Base-by-base conservation (phyloP, 805 yeast species). In the Candida sphagnicola region DNA sequence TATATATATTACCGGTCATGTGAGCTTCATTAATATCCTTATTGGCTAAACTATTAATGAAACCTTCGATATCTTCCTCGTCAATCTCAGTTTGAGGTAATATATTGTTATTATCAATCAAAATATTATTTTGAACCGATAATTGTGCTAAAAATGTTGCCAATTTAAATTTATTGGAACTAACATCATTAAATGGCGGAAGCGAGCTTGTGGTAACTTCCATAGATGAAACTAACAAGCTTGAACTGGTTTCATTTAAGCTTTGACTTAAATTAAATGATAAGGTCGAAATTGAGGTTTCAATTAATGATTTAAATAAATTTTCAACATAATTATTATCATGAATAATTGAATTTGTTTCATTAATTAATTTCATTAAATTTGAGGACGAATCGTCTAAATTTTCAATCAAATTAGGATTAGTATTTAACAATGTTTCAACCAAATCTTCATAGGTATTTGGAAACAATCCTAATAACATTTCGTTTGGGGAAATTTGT, bases 81-180 rank as follows among this genome's bases (percentile, higher is more conserved):
- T 42, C 24, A 13, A 14, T 11, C 13, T 31, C 35, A 5, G 37
- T 39, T 8, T 43, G 45, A 8, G 46, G 45, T 17, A 47, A 46
- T 18, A 45, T 60, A 38, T 62, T 58, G 34, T 72, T 73, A 34
- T 69, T 73, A 33, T 74, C 72, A 39, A 54, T 50, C 53, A 83
- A 62, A 12, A 70, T 67, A 33, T 69, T 76, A 26, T 85, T 76
- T 53, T 83, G 90, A 39, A 79, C 75, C 1, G 87, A 75, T 26
- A 82, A 69, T 34, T 75, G 78, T 1, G 91, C 91, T 42, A 87
- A 65, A 29, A 82, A 69, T 18, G 78, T 76, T 2, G 95, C 95
- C 38, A 87, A 69, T 41, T 62, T 64, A 76, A 79, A 50, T 34
- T 47, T 49, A 24, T 24, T 35, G 8, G 18, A 8, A 16, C 21